Base-by-base conservation (phyloP, 1,284 basidiomycete species). In the Heterobasidion parviporum region DNA sequence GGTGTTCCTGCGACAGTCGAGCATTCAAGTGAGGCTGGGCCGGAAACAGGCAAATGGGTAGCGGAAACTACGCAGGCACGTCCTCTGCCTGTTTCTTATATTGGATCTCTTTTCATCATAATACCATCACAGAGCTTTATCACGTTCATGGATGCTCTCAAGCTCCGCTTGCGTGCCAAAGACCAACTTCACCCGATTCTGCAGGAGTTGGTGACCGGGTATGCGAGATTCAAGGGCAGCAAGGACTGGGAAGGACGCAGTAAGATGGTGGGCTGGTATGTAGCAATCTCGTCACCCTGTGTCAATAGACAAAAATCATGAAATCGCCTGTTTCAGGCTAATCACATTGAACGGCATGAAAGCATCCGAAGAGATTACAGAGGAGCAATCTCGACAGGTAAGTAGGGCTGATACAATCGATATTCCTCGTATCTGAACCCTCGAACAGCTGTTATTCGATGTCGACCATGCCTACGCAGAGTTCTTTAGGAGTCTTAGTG, bases 71-170 rank as follows among this genome's bases (percentile, higher is more conserved):
- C 97, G 0, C 93, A 97, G 78, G 93, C 90, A 56, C 59, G 75
- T 45, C 44, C 43, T 32, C 2, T 34, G 50, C 46, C 6, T 56
- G 18, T 48, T 41, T 53, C 33, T 54, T 16, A 54, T 48, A 2
- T 8, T 36, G 1, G 32, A 2, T 51, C 46, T 48, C 10, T 14
- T 15, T 26, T 53, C 43, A 46, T 54, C 34, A 10, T 32, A 33
- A 48, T 48, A 8, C 50, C 52, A 8, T 51, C 52, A 4, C 63
- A 96, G 91, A 90, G 85, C 66, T 99, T 98, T 64, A 99, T 99
- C 65, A 98, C 96, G 0, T 95, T 99, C 63, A 98, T 98, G 92
- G 96, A 99, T 65, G 96, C 95, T 0, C 79, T 98, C 51, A 96
- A 96, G 68, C 78, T 98, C 57, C 87, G 90, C 45, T 75, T 98